phyloP scores from a whole-genome alignment of 208 protist genomes.

The Chromosphaera perkinsii region DNA sequence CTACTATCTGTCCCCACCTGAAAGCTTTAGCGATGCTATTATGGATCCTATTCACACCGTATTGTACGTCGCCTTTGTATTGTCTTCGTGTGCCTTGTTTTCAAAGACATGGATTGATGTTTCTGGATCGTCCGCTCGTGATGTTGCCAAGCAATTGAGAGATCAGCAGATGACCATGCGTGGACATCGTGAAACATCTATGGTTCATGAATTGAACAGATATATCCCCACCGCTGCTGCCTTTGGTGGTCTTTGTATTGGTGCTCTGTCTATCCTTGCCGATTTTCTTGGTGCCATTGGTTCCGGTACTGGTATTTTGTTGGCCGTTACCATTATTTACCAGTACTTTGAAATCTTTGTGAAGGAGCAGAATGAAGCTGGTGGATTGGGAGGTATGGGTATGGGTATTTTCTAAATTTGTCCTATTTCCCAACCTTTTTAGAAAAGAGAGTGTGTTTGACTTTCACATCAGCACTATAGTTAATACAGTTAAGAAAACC shows the following conservation, averaged over 20 bases:
- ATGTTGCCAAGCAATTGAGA: conserved; percentile 93
- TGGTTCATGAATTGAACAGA: conserved; percentile 53
- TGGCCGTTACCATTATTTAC: conserved; percentile 99
- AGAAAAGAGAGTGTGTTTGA: too few relatives aligned
- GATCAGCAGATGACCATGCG: conserved; percentile 81
- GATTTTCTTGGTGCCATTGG: conserved; percentile 94
- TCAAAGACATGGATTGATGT: conserved; percentile 97
- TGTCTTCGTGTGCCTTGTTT: conserved; percentile 94
- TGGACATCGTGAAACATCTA: conserved; percentile 52
- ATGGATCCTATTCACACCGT: conserved; percentile 94
- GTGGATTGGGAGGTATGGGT: conserved; percentile 10
- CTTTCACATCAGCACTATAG: too few relatives aligned
- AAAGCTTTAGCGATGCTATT: conserved; percentile 81
- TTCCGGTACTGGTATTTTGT: conserved; percentile 85
- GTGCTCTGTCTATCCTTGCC: conserved; percentile 94
- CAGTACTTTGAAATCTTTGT: conserved; percentile 98
- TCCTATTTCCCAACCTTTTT: too few relatives aligned
- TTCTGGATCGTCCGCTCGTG: conserved; percentile 85
- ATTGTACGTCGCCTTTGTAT: conserved; percentile 95
- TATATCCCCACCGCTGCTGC: conserved; percentile 98
- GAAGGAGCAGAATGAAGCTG: conserved; percentile 85
- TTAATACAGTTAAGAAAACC: too few relatives aligned
- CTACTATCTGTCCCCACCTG: conserved; percentile 97
- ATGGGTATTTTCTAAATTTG: conserved; percentile 4
- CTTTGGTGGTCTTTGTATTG: conserved; percentile 98